A percentile compares a stretch with the other conserved stretches of the same genome.
Conservation (phyloP, 176 grass and related monocot genomes). For the Oryza coarctata region DNA sequence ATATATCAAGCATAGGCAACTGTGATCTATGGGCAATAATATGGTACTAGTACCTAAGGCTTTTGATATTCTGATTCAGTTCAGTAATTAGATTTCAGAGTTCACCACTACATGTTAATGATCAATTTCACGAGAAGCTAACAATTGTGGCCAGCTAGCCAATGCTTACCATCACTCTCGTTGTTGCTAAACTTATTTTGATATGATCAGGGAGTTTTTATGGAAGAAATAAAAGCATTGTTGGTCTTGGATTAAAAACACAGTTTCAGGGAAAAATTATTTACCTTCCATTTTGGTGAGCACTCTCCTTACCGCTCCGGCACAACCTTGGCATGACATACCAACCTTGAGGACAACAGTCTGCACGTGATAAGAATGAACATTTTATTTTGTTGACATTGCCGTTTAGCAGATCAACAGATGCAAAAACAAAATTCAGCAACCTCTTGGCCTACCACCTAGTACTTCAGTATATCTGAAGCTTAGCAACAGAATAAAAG, state of each 20-base stretch:
- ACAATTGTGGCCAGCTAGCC: not conserved
- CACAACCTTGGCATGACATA: constrained; percentile 87
- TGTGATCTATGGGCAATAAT: not conserved
- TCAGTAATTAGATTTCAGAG: not conserved
- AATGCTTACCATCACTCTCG: not conserved
- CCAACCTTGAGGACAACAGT: constrained; percentile 81
- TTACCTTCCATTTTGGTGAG: constrained; percentile 87
- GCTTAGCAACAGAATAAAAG: not conserved
- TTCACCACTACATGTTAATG: not conserved
- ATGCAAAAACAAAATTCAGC: too few relatives aligned
- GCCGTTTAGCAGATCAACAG: not conserved
- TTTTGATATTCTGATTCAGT: not conserved
- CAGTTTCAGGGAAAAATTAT: not conserved
- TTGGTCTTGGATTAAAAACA: too few relatives aligned
- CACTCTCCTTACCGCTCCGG: constrained; percentile 69
- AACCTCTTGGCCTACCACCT: not conserved
- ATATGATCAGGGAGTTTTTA: not conserved
- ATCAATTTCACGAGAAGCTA: not conserved
- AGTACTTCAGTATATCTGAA: not conserved
- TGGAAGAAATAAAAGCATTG: not conserved
- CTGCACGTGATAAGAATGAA: constrained; percentile 30
- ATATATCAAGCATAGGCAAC: not conserved
- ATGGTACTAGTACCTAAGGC: too few relatives aligned
- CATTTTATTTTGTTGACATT: not conserved
- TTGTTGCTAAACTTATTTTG: not conserved